These are phyloP conservation scores for Ophiostoma perfectum DNA, from an alignment of 2,329 filamentous ascomycete genomes.

Conservation along the genomic window DNA sequence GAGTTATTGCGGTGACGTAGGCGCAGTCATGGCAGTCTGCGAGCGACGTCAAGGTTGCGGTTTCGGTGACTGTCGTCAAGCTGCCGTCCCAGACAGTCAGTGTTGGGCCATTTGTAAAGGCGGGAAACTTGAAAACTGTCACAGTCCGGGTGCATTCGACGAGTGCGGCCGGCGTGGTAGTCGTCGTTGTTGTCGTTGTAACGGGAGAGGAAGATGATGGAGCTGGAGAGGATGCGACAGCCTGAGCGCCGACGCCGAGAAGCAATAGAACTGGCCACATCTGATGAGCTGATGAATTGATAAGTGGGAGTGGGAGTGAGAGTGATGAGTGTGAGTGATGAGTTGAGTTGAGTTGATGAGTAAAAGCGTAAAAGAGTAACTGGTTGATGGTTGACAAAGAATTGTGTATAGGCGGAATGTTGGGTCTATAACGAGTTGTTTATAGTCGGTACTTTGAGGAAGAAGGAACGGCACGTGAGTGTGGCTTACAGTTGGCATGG, in stretches of 20 bases:
- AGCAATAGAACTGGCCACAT: not conserved
- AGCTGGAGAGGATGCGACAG: not conserved
- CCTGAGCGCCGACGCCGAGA: not conserved
- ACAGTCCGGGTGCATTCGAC: not conserved
- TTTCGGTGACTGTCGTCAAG: not conserved
- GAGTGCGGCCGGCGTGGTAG: not conserved
- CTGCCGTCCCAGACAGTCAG: not conserved
- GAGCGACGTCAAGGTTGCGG: not conserved
- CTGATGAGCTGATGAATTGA: not conserved
- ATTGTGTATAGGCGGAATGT: too few relatives aligned
- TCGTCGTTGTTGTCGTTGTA: not conserved
- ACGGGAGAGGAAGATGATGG: not conserved
- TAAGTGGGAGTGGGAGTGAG: not conserved
- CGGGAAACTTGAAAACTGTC: not conserved
- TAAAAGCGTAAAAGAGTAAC: too few relatives aligned
- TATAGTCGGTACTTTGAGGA: not conserved
- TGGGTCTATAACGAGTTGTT: too few relatives aligned
- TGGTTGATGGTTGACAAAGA: too few relatives aligned
- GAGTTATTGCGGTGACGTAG: not conserved
- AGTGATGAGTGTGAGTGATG: not conserved
- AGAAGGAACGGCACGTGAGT: conserved; percentile 2
- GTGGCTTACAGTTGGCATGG: too few relatives aligned
- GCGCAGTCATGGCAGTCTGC: not conserved
- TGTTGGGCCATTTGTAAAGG: not conserved
- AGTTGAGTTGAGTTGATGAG: not conserved